Evolutionary conservation across 192 early-diverging fungal genomes (phyloP).

Genomic region (Mortierella antarctica): DNA sequence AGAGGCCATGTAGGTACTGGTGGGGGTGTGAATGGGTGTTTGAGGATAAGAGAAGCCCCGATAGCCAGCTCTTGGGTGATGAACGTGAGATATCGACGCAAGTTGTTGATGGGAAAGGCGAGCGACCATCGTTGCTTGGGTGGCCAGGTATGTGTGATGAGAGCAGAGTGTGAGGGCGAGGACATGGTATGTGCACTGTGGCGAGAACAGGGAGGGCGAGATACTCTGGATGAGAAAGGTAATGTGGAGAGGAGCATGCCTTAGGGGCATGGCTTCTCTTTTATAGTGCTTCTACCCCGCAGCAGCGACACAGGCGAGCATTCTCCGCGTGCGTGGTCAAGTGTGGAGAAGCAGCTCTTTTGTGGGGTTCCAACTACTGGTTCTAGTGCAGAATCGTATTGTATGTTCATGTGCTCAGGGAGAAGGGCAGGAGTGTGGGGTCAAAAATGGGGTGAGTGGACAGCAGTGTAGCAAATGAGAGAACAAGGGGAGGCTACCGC

Average conservation of each 20-base stretch:
- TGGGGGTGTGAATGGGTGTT: constrained; percentile 28
- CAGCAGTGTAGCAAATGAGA: too few relatives aligned
- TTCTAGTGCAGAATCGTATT: too few relatives aligned
- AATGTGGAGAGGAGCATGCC: background rate
- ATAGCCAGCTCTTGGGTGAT: constrained; percentile 28
- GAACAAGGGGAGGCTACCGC: too few relatives aligned
- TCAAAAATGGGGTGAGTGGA: too few relatives aligned
- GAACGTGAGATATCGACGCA: constrained; percentile 30
- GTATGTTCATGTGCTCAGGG: too few relatives aligned
- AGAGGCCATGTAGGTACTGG: constrained; percentile 43
- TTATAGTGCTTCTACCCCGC: too few relatives aligned
- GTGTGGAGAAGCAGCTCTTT: too few relatives aligned
- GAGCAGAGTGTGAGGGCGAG: constrained; percentile 8
- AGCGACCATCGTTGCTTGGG: constrained; percentile 14
- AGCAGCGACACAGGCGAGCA: too few relatives aligned
- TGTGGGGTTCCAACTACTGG: too few relatives aligned
- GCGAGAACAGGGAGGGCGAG: background rate
- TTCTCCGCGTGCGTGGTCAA: too few relatives aligned
- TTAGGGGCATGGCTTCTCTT: background rate
- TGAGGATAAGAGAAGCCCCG: constrained; percentile 33
- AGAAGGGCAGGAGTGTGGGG: too few relatives aligned
- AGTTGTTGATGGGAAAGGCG: constrained; percentile 37
- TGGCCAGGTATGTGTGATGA: constrained; percentile 20
- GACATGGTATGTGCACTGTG: constrained; percentile 6
- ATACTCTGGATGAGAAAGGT: background rate